Evolutionary conservation across 768 basidiomycete species (phyloP), one percentile per base, ranked within the genome.

Genomic region (Boletus rubropictus): DNA sequence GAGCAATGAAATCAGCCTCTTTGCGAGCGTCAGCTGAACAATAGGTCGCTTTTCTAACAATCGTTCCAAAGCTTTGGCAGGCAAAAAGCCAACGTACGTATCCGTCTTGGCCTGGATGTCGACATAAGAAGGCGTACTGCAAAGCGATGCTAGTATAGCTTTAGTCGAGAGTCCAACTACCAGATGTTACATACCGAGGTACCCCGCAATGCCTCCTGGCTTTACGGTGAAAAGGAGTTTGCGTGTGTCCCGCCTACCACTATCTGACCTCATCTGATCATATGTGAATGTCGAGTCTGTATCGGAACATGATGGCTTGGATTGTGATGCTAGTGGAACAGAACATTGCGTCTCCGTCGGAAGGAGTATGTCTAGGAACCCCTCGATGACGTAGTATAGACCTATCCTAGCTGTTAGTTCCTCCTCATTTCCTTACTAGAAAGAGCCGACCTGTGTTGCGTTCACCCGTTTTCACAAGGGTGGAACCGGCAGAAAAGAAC

Each of bases 21-120:
- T 99, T 1, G 95, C 92, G 21, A 99, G 74, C 0, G 96, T 99
- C 12, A 99, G 72, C 10, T 98, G 75, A 3, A 99, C 96, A 44
- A 99, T 98, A 2, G 96, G 96, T 39, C 89, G 78, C 56, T 93
- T 86, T 66, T 98, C 96, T 34, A 98, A 76, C 45, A 99, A 75
- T 20, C 88, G 75, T 60, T 98, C 92, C 46, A 99, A 70, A 6
- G 95, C 86, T 60, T 85, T 78, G 3, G 88, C 81, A 1, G 96
- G 89, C 24, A 99, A 67, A 66, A 95, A 95, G 0, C 96, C 96
- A 53, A 98, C 96, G 58, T 95, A 99, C n/a, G 86, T 87, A 61
- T 99, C 95, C 0, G 94, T 98, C 72, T 97, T 98, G 5, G 96
- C 93, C 54, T 77, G 85, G 63, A 99, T 96, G 63, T 95, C 91